phyloP scores from a whole-genome alignment of 441 rosid species.

The Omphalea diandra region DNA sequence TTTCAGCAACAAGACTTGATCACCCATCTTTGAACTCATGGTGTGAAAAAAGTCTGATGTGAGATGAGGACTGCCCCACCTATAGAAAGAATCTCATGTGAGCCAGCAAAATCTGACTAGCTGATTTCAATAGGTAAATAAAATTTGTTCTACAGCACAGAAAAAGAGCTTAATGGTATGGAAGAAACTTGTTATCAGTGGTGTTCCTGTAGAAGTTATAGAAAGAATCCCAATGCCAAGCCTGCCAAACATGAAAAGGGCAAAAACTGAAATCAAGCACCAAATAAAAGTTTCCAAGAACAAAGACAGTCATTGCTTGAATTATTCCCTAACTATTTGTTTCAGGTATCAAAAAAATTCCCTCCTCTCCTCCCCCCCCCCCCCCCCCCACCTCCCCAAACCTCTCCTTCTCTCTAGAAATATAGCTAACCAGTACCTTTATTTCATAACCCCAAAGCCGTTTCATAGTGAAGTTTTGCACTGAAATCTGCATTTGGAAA shows the following conservation, averaged over 20 bases:
- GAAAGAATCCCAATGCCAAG: conserved; percentile 92
- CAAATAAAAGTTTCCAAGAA: background rate
- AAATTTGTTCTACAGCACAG: conserved; percentile 5
- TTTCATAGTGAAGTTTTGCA: conserved; percentile 81
- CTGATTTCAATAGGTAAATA: background rate
- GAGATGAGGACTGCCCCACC: conserved; percentile 96
- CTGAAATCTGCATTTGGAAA: conserved; percentile 59
- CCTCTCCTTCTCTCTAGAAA: too few relatives aligned
- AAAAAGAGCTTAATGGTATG: conserved; percentile 13
- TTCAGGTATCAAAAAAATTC: too few relatives aligned
- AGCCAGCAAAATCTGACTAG: background rate
- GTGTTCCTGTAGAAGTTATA: conserved; percentile 86
- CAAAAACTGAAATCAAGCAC: background rate
- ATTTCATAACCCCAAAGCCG: conserved; percentile 85
- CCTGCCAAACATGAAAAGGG: conserved; percentile 44
- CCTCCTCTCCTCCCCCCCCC: too few relatives aligned
- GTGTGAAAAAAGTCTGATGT: conserved; percentile 83
- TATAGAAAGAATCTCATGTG: conserved; percentile 24
- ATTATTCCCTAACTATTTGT: background rate
- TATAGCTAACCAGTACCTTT: conserved; percentile 48
- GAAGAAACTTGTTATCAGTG: conserved; percentile 83
- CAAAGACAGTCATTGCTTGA: background rate
- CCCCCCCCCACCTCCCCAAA: too few relatives aligned
- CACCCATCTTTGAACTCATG: conserved; percentile 85
- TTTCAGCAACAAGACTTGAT: conserved; percentile 75